These are phyloP conservation scores for Geranium rotundifolium DNA, from an alignment of 345 rosid genomes.

Conservation along the genomic window DNA sequence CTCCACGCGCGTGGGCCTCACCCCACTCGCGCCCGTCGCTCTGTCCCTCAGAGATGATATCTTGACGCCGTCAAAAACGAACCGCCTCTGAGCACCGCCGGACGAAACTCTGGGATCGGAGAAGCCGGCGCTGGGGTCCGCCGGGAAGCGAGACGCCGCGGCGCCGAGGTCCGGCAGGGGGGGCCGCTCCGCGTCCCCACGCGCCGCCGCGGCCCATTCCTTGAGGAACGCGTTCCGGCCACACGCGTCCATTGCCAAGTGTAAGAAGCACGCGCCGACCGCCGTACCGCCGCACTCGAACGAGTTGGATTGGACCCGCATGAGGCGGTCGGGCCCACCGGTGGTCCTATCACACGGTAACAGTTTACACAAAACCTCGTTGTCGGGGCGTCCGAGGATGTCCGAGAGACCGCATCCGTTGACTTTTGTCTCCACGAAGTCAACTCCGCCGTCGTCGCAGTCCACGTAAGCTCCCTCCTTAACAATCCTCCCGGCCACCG, in stretches of 20 bases:
- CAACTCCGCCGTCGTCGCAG: too few relatives aligned
- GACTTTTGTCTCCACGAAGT: too few relatives aligned
- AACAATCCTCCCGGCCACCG: too few relatives aligned
- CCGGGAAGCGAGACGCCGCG: not conserved
- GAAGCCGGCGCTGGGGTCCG: not conserved
- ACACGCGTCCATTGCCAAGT: not conserved
- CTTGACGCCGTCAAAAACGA: slow-evolving; percentile 11
- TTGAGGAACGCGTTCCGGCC: not conserved
- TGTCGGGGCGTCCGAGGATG: not conserved
- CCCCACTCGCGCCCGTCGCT: slow-evolving; percentile 9
- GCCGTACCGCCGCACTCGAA: slow-evolving; percentile 8
- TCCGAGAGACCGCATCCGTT: not conserved
- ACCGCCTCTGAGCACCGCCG: slow-evolving; percentile 2
- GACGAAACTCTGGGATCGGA: too few relatives aligned
- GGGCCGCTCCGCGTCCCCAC: not conserved
- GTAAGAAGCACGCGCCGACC: not conserved
- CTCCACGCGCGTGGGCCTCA: too few relatives aligned
- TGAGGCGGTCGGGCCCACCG: not conserved
- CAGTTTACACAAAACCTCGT: not conserved
- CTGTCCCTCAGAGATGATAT: slow-evolving; percentile 17
- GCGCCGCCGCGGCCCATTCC: not conserved
- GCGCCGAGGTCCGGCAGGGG: not conserved
- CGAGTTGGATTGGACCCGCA: slow-evolving; percentile 1
- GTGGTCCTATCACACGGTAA: not conserved
- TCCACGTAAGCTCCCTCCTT: too few relatives aligned